Evolutionary conservation across 257 asterid species (phyloP), one percentile per base, ranked within the genome.

Genomic region (Salvia splendens): DNA sequence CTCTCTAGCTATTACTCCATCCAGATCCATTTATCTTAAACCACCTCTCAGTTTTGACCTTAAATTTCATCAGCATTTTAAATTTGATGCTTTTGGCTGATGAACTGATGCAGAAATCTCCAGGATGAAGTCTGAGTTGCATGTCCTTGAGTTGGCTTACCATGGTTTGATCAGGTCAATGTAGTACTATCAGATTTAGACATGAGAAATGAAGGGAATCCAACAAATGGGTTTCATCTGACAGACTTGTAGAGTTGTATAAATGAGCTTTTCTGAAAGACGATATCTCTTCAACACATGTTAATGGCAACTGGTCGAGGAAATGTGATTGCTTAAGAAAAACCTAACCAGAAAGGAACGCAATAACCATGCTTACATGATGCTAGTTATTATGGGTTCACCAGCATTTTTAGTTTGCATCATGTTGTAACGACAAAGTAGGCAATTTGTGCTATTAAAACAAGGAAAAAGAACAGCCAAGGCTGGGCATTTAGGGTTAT

Each of bases 1-100:
- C 73, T 57, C 8, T 10, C 36, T 36, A 50, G 42, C 54, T 28
- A 56, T 38, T 35, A 35, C 7, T 35, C 63, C 42, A 68, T 15
- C 20, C n/a, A 56, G 64, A 48, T 48, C 54, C 56, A 49, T 15
- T 24, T 49, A 15, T 14, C 55, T 49, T 15, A 30, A 49, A 2
- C 30, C 30, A 49, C 15, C 4, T 49, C 15, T 5, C 6, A 15
- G 0, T 15, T 50, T 28, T 16, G 1, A 5, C 30, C 30, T 24
- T 12, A 53, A 40, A 8, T 17, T 4, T 67, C 16, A 40, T 16
- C 11, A 65, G 49, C 17, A 55, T 8, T 55, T 55, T 55, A 5
- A 14, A 2, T n/a, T 46, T 5, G 20, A 8, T 8, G n/a, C 33
- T 1, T 51, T 16, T 47, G n/a, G 24, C 52, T 5, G 24, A 47